Conservation (phyloP, 768 basidiomycete species). For the Baorangia bicolor region DNA sequence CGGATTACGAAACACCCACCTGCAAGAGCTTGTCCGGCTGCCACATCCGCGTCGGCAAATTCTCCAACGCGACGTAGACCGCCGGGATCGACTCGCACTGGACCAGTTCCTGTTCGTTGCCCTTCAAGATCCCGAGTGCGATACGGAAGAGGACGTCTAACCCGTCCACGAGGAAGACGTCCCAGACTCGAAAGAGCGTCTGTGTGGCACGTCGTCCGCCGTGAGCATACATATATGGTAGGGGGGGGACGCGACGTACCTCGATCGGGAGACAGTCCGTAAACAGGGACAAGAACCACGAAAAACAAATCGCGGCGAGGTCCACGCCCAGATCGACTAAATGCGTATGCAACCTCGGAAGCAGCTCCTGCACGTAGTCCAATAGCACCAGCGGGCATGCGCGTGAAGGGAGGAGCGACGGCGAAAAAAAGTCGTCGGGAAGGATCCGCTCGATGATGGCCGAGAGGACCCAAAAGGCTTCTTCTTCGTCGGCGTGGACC, state of each 20-base stretch:
- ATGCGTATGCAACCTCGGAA: slow-evolving; percentile 75
- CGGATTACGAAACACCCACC: slow-evolving; percentile 46
- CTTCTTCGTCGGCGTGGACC: slow-evolving; percentile 92
- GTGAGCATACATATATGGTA: background rate
- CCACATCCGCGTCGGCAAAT: slow-evolving; percentile 91
- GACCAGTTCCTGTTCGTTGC: slow-evolving; percentile 81
- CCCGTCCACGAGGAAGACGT: slow-evolving; percentile 91
- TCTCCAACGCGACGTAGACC: slow-evolving; percentile 86
- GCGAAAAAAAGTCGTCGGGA: slow-evolving; percentile 92
- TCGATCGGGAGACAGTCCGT: slow-evolving; percentile 96
- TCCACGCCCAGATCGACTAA: slow-evolving; percentile 82
- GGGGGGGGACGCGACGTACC: slow-evolving; percentile 41
- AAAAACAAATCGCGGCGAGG: slow-evolving; percentile 93
- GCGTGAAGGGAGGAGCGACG: slow-evolving; percentile 86
- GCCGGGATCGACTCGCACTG: slow-evolving; percentile 83
- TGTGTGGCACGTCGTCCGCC: slow-evolving; percentile 26
- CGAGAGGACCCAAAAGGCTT: slow-evolving; percentile 93
- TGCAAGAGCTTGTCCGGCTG: slow-evolving; percentile 87
- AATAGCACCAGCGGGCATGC: slow-evolving; percentile 90
- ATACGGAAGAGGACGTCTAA: slow-evolving; percentile 89
- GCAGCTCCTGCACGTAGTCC: slow-evolving; percentile 78
- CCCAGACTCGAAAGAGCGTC: slow-evolving; percentile 97
- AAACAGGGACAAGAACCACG: slow-evolving; percentile 96
- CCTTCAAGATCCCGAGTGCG: slow-evolving; percentile 81
- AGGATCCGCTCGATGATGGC: slow-evolving; percentile 88